These are phyloP conservation scores for Candida adriatica DNA, from an alignment of 805 yeast species.

Conservation along the genomic window DNA sequence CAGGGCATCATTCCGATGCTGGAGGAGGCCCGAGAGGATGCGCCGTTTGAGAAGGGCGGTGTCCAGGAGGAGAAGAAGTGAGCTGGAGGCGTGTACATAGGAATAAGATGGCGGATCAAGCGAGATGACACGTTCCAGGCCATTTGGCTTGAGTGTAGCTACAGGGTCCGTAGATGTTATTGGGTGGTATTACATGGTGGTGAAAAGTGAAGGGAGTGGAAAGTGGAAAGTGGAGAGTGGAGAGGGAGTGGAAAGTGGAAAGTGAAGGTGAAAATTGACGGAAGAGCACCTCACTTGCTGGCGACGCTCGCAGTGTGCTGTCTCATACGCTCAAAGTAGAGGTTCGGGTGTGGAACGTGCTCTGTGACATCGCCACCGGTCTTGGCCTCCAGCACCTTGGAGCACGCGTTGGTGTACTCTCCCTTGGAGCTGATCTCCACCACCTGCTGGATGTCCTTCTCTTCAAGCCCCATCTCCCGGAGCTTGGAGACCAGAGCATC, in stretches of 20 bases:
- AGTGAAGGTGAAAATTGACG: too few relatives aligned
- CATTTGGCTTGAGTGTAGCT: too few relatives aligned
- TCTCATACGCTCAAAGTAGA: slow-evolving; percentile 74
- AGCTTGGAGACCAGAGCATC: slow-evolving; percentile 56
- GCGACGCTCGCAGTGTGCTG: slow-evolving; percentile 31
- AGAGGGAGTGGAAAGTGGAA: too few relatives aligned
- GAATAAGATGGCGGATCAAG: too few relatives aligned
- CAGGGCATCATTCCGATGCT: slow-evolving; percentile 77
- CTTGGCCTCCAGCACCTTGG: slow-evolving; percentile 76
- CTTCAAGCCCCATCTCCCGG: slow-evolving; percentile 56
- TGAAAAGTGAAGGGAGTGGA: too few relatives aligned
- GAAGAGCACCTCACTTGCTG: too few relatives aligned
- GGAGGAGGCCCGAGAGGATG: slow-evolving; percentile 85
- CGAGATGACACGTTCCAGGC: too few relatives aligned
- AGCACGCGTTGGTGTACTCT: slow-evolving; percentile 81
- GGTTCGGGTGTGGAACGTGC: slow-evolving; percentile 71
- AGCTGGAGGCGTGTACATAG: neutral
- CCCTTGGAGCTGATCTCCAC: slow-evolving; percentile 60
- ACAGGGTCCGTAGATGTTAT: too few relatives aligned
- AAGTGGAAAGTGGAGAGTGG: too few relatives aligned
- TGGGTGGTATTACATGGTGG: too few relatives aligned
- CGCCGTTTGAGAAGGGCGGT: slow-evolving; percentile 77
- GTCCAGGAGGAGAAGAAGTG: slow-evolving; percentile 11
- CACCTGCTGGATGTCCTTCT: slow-evolving; percentile 51
- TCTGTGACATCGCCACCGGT: slow-evolving; percentile 38